These are phyloP conservation scores for Fusarium succisae DNA, from an alignment of 2,329 filamentous ascomycete genomes.

Conservation along the genomic window DNA sequence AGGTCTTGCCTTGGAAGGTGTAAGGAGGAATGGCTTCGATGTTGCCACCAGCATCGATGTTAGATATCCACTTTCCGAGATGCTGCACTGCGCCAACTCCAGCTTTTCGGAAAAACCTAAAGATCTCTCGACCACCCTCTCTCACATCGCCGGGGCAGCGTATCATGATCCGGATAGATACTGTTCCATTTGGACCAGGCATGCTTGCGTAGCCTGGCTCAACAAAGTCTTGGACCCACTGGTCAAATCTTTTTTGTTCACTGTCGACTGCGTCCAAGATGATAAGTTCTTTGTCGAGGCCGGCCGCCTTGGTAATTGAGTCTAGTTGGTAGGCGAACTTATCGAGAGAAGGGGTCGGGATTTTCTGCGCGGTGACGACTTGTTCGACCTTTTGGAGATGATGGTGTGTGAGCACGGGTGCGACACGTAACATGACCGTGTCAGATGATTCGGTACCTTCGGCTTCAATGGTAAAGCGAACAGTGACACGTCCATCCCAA, in stretches of 20 bases:
- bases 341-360: not conserved
- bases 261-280: too few relatives aligned
- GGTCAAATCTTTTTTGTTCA: too few relatives aligned
- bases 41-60: conserved; percentile 33
- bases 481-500: conserved; percentile 41
- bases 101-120: conserved; percentile 36
- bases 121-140: conserved; percentile 43
- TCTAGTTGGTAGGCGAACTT: not conserved
- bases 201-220: conserved; percentile 52
- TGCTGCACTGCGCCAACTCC: conserved; percentile 44
- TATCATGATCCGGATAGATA: conserved; percentile 46
- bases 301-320: not conserved
- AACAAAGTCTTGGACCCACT: conserved; percentile 49
- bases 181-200: conserved; percentile 47
- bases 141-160: conserved; percentile 40
- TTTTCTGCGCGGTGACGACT: conserved; percentile 12
- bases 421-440: conserved; percentile 45
- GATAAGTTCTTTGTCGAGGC: too few relatives aligned
- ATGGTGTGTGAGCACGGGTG: conserved; percentile 49
- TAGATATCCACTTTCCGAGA: not conserved
- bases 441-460: conserved; percentile 23
- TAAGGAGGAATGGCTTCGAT: conserved; percentile 40
- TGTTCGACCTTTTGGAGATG: conserved; percentile 45
- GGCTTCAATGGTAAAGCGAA: conserved; percentile 43
- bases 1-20: not conserved